These are phyloP conservation scores for Urochloa ruziziensis DNA, from an alignment of 176 grass and related monocot species.

Conservation along the genomic window DNA sequence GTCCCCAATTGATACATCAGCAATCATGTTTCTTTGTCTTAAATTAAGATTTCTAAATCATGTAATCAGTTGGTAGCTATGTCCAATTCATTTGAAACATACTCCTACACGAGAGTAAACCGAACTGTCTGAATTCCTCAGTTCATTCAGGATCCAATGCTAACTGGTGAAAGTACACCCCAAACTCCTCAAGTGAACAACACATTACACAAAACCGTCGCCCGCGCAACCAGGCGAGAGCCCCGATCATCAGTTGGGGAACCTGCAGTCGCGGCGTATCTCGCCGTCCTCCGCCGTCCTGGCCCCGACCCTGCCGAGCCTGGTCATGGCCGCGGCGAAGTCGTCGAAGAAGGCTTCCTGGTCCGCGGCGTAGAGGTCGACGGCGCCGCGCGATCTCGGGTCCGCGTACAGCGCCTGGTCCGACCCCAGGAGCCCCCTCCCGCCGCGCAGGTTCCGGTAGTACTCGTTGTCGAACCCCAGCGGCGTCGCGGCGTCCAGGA, in stretches of 20 bases:
- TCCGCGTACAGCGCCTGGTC: slow-evolving; percentile 66
- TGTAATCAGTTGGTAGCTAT: too few species aligned
- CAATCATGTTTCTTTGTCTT: too few species aligned
- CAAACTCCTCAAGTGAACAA: too few species aligned
- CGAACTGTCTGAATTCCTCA: too few species aligned
- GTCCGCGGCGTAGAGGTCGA: slow-evolving; percentile 49
- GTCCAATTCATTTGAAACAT: too few species aligned
- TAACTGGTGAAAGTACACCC: too few species aligned
- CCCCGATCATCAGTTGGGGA: slow-evolving; percentile 30
- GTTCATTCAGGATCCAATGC: too few species aligned
- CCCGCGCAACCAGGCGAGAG: neutral
- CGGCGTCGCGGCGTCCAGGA: slow-evolving; percentile 51
- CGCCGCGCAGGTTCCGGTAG: slow-evolving; percentile 52
- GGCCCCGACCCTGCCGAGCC: slow-evolving; percentile 55
- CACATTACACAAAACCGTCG: slow-evolving; percentile 12
- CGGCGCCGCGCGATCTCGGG: slow-evolving; percentile 41
- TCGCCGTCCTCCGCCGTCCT: slow-evolving; percentile 44
- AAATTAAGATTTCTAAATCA: too few species aligned
- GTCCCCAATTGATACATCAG: too few species aligned
- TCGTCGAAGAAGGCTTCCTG: slow-evolving; percentile 45
- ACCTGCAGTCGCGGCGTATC: slow-evolving; percentile 55
- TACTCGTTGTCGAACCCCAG: slow-evolving; percentile 58
- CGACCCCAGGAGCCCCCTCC: slow-evolving; percentile 50
- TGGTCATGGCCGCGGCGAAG: slow-evolving; percentile 41
- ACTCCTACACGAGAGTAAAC: too few species aligned